A percentile compares a stretch with the other conserved stretches of the same genome.
Conservation (phyloP, 2,329 filamentous ascomycete genomes). For the Fusarium drepaniforme region DNA sequence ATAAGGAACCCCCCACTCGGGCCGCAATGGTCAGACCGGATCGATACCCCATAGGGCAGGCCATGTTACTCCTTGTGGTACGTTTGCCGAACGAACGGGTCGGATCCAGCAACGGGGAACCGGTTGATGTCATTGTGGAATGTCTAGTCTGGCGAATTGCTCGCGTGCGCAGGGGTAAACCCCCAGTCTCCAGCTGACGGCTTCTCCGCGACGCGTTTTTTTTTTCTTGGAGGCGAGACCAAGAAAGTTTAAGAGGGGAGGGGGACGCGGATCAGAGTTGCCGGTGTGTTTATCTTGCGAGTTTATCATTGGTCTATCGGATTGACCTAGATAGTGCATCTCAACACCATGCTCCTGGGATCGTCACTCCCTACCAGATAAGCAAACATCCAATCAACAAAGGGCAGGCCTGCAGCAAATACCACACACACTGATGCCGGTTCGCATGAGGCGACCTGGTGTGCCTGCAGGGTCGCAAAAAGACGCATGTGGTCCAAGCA, state of each 20-base stretch:
- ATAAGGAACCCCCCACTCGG: constrained; percentile 16
- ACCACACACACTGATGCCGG: not conserved
- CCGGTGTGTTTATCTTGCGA: not conserved
- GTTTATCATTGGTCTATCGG: not conserved
- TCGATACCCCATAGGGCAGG: constrained; percentile 28
- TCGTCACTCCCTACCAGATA: not conserved
- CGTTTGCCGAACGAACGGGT: constrained; percentile 14
- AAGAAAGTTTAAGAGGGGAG: not conserved
- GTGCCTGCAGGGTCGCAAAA: constrained; percentile 13
- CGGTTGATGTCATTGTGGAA: constrained; percentile 35
- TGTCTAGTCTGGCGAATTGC: constrained; percentile 5
- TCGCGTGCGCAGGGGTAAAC: constrained; percentile 17
- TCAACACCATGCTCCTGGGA: not conserved
- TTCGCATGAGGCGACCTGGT: not conserved
- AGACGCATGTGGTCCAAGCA: constrained; percentile 6
- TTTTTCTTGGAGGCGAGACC: not conserved
- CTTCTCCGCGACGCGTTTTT: constrained; percentile 1
- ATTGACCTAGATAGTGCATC: not conserved
- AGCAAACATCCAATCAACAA: not conserved
- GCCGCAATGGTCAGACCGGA: constrained; percentile 36
- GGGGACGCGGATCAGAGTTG: not conserved
- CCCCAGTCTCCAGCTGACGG: not conserved
- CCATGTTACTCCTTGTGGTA: constrained; percentile 30
- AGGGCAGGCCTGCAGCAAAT: not conserved
- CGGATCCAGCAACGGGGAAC: not conserved